Percentiles rank a stretch among this genome's conserved stretches.
phyloP scores from a whole-genome alignment of 805 yeast genomes.

The Pachysolen tannophilus region DNA sequence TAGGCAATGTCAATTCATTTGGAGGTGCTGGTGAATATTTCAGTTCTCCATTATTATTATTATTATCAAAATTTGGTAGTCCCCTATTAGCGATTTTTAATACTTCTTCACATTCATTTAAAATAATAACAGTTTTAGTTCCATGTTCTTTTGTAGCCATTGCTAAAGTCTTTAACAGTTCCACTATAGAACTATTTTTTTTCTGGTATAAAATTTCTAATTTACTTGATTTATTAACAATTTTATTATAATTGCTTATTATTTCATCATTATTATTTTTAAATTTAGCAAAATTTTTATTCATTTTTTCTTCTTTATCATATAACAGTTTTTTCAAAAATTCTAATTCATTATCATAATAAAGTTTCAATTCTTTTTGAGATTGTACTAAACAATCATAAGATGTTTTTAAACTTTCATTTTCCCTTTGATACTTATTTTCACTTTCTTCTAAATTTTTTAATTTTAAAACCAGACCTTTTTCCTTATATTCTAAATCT shows the following conservation, averaged over 20 bases:
- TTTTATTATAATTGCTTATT: constrained; percentile 38
- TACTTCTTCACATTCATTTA: constrained; percentile 38
- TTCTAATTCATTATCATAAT: constrained; percentile 36
- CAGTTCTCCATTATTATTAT: not conserved
- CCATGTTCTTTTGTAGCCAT: constrained; percentile 39
- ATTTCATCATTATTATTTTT: constrained; percentile 40
- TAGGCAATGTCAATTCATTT: too few relatives aligned
- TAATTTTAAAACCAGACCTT: constrained; percentile 41
- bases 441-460: constrained; percentile 40
- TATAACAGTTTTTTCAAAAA: constrained; percentile 29
- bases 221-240: constrained; percentile 37
- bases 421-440: constrained; percentile 37
- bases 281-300: constrained; percentile 28
- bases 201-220: constrained; percentile 41
- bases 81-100: constrained; percentile 22
- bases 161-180: constrained; percentile 35
- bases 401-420: constrained; percentile 46
- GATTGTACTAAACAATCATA: constrained; percentile 49
- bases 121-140: constrained; percentile 33
- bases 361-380: constrained; percentile 43
- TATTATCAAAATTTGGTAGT: constrained; percentile 2
- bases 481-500: constrained; percentile 38
- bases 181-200: constrained; percentile 35
- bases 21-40: too few relatives aligned
- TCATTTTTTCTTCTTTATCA: constrained; percentile 26